These are phyloP conservation scores for Sclerotinia trifoliorum DNA, from an alignment of 2,329 filamentous ascomycete genomes.

Conservation along the genomic window DNA sequence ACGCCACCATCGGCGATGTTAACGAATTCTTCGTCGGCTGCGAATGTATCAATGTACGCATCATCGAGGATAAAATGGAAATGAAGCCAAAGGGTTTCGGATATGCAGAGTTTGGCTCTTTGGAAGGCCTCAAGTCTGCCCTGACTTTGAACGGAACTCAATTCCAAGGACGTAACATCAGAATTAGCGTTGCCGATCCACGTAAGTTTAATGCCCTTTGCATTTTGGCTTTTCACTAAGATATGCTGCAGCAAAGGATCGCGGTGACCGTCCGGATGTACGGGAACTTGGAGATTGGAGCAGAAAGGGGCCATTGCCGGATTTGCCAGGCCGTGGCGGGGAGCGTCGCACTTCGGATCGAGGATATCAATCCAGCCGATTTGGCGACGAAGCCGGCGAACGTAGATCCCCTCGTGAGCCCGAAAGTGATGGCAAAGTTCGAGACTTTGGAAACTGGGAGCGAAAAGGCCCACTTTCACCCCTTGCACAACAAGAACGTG, in stretches of 20 bases:
- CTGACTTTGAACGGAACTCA: slow-evolving; percentile 76
- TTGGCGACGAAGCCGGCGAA: slow-evolving; percentile 56
- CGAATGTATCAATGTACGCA: slow-evolving; percentile 84
- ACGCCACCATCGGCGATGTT: slow-evolving; percentile 80
- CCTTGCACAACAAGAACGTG: slow-evolving; percentile 53
- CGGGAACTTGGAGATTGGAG: slow-evolving; percentile 90
- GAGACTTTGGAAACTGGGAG: slow-evolving; percentile 90
- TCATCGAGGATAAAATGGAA: slow-evolving; percentile 94
- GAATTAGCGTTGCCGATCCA: slow-evolving; percentile 94
- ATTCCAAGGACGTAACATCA: slow-evolving; percentile 86
- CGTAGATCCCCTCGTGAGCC: slow-evolving; percentile 68
- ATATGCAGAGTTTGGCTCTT: slow-evolving; percentile 87
- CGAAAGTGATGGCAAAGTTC: slow-evolving; percentile 70
- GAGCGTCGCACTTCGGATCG: slow-evolving; percentile 52
- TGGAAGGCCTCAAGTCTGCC: slow-evolving; percentile 90
- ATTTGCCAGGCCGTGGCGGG: slow-evolving; percentile 58
- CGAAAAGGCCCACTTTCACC: slow-evolving; percentile 89
- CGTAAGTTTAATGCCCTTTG: slow-evolving; percentile 63
- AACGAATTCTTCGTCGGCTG: slow-evolving; percentile 83
- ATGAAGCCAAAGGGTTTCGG: slow-evolving; percentile 96
- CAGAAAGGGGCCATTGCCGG: slow-evolving; percentile 84
- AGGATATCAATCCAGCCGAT: slow-evolving; percentile 38
- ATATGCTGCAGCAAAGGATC: slow-evolving; percentile 70
- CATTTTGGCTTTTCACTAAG: slow-evolving; percentile 26
- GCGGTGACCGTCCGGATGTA: slow-evolving; percentile 60